Base-by-base conservation (phyloP, 2,329 filamentous ascomycete genomes). In the Aspergillus candidus region DNA sequence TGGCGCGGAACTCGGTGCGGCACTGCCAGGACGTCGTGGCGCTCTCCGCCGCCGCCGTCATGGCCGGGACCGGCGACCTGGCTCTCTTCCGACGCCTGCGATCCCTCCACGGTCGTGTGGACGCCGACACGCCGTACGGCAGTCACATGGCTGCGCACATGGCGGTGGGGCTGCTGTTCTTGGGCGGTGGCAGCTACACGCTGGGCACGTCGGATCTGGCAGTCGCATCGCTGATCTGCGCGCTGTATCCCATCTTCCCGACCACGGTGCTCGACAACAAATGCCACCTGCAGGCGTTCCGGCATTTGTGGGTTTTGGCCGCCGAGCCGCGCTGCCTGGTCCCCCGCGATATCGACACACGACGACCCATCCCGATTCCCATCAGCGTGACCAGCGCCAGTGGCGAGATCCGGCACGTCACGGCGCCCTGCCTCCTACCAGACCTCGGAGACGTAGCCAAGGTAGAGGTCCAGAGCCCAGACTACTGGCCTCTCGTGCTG, bases 271-370 rank as follows among this genome's bases (percentile, higher is more conserved):
- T 94, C 58, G 93, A 98, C 69, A 97, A 97, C 61, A 85, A 87
- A 52, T 89, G 88, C 10, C 93, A 98, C 58, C 76, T 98, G 5
- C 93, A 98, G 70, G 93, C 94, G 3, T 93, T 98, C 71, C 82
- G 94, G 4, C 91, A 98, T 67, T 86, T 98, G 60, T 98, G 93
- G 93, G 91, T 95, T 10, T 76, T 98, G 3, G 93, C 93, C 1
- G 84, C 87, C 0, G 93, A 98, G 58, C 81, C 88, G 8, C 80
- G 94, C 40, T 97, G 91, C 61, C 77, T 98, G 0, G 80, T 98
- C 1, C 80, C 88, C 13, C 86, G 91, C 49, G 93, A 98, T 55
- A 79, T 93, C 3, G 83, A 93, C 47, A 94, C 88, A 0, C 82
- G 84, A 33, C 82, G 88, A 35, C 86, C 90, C 0, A 79, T 95